A percentile compares a stretch with the other conserved stretches of the same genome.
These are phyloP conservation scores for Rheum nobile DNA, from an alignment of 148 eudicot species.

Conservation along the genomic window DNA sequence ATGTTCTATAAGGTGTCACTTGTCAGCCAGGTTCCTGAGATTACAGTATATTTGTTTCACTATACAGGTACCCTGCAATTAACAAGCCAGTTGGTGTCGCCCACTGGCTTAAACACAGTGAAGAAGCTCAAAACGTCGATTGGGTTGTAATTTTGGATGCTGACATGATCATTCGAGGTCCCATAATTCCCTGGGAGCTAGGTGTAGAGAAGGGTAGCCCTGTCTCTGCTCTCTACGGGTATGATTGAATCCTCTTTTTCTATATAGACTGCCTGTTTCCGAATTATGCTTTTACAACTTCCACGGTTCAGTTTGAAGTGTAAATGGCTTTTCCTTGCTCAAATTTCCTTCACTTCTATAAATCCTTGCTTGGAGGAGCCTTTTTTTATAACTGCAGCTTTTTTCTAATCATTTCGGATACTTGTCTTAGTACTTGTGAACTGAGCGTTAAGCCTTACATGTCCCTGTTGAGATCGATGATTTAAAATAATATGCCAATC, in stretches of 20 bases:
- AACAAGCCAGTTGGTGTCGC: constrained; percentile 90
- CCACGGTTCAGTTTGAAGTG: neutral
- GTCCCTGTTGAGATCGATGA: too few species aligned
- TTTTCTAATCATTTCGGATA: neutral
- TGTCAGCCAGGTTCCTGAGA: neutral
- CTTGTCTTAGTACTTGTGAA: neutral
- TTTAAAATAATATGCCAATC: too few species aligned
- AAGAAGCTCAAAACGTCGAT: constrained; percentile 79
- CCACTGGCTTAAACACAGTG: constrained; percentile 82
- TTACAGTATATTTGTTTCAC: neutral
- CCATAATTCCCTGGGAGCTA: constrained; percentile 87
- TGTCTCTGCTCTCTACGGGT: constrained; percentile 92
- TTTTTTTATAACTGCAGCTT: neutral
- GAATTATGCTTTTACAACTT: neutral
- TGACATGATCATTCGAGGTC: constrained; percentile 88
- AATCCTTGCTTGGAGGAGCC: neutral
- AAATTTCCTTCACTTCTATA: neutral
- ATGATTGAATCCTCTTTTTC: constrained; percentile 8
- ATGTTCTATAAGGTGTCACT: neutral
- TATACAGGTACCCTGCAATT: constrained; percentile 87
- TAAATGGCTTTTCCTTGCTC: neutral
- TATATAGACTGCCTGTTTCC: neutral
- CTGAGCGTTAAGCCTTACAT: neutral
- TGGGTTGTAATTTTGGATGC: constrained; percentile 97
- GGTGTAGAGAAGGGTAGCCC: constrained; percentile 95